Evolutionary conservation across 495 filamentous ascomycete genomes (phyloP), one percentile per base, ranked within the genome.

Genomic region (Podospora australis): DNA sequence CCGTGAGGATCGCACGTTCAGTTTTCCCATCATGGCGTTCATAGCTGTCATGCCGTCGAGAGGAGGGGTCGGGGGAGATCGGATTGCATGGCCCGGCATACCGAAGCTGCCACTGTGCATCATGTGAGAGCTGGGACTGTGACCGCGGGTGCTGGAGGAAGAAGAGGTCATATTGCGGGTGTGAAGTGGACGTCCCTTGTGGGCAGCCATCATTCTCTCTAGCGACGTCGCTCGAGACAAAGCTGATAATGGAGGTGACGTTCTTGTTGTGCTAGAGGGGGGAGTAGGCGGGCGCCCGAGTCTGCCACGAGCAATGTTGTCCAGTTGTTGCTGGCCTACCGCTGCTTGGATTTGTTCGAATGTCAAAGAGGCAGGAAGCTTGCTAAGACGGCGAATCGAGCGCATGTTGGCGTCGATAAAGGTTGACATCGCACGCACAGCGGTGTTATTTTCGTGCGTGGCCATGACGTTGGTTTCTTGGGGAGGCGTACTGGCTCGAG

Each of bases 321-420:
- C 39, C 6, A 34, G 34, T 52, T 55, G 52, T 17, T 36, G 60
- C 53, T 56, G 60, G 48, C 39, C 62, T 48, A 57, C 52, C 40
- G 46, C 52, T 24, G 52, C 58, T 45, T 44, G 50, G 21, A 70
- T 39, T 21, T 70, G 64, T 23, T 69, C 68, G 39, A 70, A 67
- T 1, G 52, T 60, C 53, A 67, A 44, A 20, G 55, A 50, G 3
- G 63, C 46, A 9, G 68, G 65, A 46, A 68, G 48, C 39, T 60
- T 67, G 60, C 69, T 73, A 26, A 77, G 61, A 22, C 71, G 58
- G 6, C 72, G 62, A 39, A 77, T 72, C 2, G 64, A 61, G 8
- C 68, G 66, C 58, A 60, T 65, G 52, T 75, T 74, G n/a, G 64
- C 58, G 38, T 69, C 61, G 24, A 75, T 66, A 48, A 77, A 77